Percentiles rank a stretch among this genome's conserved stretches.
These are phyloP conservation scores for Naganishia sp. DNA, from an alignment of 1,284 basidiomycete species.

Conservation along the genomic window DNA sequence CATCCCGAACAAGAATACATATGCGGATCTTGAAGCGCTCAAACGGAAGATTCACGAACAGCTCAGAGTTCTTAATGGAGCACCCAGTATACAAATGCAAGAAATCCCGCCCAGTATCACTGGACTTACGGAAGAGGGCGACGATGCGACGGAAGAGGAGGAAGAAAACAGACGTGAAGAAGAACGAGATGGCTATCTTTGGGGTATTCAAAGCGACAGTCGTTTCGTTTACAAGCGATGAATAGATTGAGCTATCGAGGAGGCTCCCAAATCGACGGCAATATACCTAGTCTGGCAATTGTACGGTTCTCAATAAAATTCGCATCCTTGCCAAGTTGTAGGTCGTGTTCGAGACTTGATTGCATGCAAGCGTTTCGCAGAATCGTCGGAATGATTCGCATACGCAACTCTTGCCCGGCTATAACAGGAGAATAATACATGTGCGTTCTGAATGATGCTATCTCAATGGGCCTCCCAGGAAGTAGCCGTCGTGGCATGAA, in stretches of 20 bases:
- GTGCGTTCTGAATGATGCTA: no score
- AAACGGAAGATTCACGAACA: constrained; percentile 84
- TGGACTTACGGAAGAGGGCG: constrained; percentile 75
- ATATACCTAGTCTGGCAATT: not conserved
- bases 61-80: constrained; percentile 87
- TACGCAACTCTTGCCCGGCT: no score
- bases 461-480: no score
- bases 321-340: no score
- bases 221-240: constrained; percentile 18
- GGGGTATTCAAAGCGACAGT: constrained; percentile 3
- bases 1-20: constrained; percentile 90
- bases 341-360: no score
- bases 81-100: constrained; percentile 93
- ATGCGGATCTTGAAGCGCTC: constrained; percentile 79
- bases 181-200: constrained; percentile 23
- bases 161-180: constrained; percentile 58
- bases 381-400: no score
- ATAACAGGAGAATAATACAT: no score
- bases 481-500: no score
- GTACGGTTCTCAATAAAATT: not conserved
- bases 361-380: no score
- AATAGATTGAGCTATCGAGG: not conserved
- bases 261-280: not conserved
- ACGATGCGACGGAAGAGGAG: constrained; percentile 68
- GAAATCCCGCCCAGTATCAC: constrained; percentile 91